These are phyloP conservation scores for Beauveria sp. DNA, from an alignment of 2,329 filamentous ascomycete genomes.

Conservation along the genomic window DNA sequence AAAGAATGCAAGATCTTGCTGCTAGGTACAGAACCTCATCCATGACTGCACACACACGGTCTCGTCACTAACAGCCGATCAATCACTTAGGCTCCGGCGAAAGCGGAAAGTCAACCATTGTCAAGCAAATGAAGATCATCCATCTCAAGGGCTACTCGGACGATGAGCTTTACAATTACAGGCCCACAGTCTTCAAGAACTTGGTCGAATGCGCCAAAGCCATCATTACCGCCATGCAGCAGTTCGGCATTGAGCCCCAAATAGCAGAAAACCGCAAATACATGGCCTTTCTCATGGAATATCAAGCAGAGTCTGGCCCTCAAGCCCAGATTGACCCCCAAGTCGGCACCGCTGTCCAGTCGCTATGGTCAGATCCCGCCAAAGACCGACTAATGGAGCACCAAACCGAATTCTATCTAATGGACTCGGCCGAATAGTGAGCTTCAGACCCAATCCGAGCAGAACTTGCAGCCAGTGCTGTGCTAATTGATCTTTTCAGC, in stretches of 20 bases:
- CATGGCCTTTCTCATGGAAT: conserved; percentile 75
- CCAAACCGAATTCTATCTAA: conserved; percentile 96
- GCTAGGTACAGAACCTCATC: conserved; percentile 58
- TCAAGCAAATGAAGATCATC: conserved; percentile 99
- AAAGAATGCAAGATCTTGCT: conserved; percentile 98
- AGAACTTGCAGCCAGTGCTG: neutral
- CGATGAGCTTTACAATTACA: conserved; percentile 89
- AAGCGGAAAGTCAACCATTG: conserved; percentile 97
- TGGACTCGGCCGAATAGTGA: conserved; percentile 98
- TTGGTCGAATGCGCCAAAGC: conserved; percentile 93
- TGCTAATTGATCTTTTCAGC: conserved; percentile 38
- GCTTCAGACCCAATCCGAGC: conserved; percentile 24
- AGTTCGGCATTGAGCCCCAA: conserved; percentile 78
- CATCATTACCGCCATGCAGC: conserved; percentile 81
- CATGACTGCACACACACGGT: neutral
- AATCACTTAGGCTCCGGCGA: conserved; percentile 73
- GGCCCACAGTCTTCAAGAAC: conserved; percentile 97
- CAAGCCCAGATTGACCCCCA: conserved; percentile 74
- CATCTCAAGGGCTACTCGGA: conserved; percentile 95
- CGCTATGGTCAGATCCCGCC: conserved; percentile 84
- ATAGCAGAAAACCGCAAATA: conserved; percentile 64
- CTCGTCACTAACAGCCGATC: conserved; percentile 14
- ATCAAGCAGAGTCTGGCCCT: conserved; percentile 84
- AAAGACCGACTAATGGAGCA: conserved; percentile 80
- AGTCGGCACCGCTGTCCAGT: conserved; percentile 74